These are phyloP conservation scores for Suillus tomentosus DNA, from an alignment of 768 basidiomycete species.

Conservation along the genomic window DNA sequence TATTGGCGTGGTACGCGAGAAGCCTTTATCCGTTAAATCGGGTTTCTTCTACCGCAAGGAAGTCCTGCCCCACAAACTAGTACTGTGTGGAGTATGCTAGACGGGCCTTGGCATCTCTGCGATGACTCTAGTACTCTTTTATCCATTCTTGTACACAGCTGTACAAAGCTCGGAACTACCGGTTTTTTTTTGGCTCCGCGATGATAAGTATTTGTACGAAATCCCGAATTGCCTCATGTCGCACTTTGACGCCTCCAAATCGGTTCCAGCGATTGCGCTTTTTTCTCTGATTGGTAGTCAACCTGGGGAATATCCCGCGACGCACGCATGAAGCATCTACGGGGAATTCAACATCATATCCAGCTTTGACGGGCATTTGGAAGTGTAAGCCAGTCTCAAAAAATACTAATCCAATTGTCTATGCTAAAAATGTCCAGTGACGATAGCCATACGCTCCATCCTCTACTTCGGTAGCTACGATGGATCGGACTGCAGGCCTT, in stretches of 20 bases:
- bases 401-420: not conserved
- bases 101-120: not conserved
- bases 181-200: slow-evolving; percentile 6
- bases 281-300: not conserved
- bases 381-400: not conserved
- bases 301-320: not conserved
- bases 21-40: slow-evolving; percentile 1
- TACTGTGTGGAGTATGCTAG: not conserved
- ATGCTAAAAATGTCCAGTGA: not conserved
- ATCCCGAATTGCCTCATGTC: slow-evolving; percentile 8
- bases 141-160: not conserved
- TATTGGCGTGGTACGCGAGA: not conserved
- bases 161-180: not conserved
- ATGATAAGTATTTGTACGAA: slow-evolving; percentile 7
- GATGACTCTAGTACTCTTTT: not conserved
- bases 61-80: not conserved
- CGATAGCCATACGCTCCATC: no score
- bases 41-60: not conserved
- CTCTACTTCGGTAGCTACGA: not conserved
- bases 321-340: not conserved
- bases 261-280: slow-evolving; percentile 2
- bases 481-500: not conserved
- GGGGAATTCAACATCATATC: not conserved
- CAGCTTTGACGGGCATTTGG: not conserved
- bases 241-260: not conserved